phyloP scores from a whole-genome alignment of 352 stramenopile genomes.

The Phytophthora meadii region DNA sequence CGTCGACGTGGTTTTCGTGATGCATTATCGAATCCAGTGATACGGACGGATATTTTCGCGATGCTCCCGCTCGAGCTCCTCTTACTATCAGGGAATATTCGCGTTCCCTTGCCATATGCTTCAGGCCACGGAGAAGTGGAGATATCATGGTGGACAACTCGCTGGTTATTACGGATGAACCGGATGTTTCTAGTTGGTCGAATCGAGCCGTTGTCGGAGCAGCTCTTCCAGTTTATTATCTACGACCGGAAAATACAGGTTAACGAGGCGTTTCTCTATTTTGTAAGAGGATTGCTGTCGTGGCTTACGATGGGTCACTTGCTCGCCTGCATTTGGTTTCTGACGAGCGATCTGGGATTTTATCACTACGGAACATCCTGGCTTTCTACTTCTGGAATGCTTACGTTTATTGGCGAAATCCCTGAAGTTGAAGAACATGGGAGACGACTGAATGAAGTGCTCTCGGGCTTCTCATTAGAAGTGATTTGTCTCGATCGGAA shows the following conservation, averaged over 20 bases:
- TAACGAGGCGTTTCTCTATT: conserved; percentile 52
- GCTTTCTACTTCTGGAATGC: conserved; percentile 65
- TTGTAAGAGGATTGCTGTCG: conserved; percentile 49
- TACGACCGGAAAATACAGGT: conserved; percentile 62
- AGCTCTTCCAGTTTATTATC: conserved; percentile 66
- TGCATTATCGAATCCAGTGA: conserved; percentile 26
- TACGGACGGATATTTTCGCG: conserved; percentile 49
- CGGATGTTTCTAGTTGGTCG: conserved; percentile 51
- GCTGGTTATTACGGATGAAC: conserved; percentile 65
- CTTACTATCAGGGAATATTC: conserved; percentile 28
- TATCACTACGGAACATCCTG: conserved; percentile 56
- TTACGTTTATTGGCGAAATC: conserved; percentile 26
- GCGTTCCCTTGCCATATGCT: conserved; percentile 1
- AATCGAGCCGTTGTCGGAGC: conserved; percentile 47
- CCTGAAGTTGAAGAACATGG: conserved; percentile 9
- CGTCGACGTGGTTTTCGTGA: background rate
- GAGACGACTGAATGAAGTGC: conserved; percentile 20
- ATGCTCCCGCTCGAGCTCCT: conserved; percentile 63
- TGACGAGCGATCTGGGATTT: conserved; percentile 46
- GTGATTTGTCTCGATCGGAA: conserved; percentile 54
- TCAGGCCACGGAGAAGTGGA: background rate
- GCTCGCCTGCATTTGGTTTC: conserved; percentile 69
- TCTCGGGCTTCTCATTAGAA: conserved; percentile 4
- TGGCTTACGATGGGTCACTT: conserved; percentile 72
- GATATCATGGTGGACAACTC: conserved; percentile 39